These are phyloP conservation scores for Incumbomyces lentus DNA, from an alignment of 2,329 filamentous ascomycete species.

Conservation along the genomic window DNA sequence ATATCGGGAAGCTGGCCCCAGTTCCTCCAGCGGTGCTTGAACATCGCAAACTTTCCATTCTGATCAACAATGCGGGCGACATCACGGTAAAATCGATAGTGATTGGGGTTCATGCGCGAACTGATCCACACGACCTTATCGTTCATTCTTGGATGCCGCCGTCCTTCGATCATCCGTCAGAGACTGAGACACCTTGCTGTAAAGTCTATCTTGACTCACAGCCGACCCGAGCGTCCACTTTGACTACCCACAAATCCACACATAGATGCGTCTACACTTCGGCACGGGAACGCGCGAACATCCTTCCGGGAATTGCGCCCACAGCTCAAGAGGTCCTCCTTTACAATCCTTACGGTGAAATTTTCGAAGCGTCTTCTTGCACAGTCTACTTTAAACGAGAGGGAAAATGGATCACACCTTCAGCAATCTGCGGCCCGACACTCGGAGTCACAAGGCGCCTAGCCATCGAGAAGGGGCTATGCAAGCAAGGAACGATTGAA, in stretches of 20 bases:
- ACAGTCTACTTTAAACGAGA: constrained; percentile 69
- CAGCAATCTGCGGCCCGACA: constrained; percentile 67
- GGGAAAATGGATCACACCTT: constrained; percentile 70
- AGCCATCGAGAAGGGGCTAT: constrained; percentile 62
- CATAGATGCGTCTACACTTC: constrained; percentile 59
- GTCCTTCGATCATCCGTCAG: not conserved
- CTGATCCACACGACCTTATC: not conserved
- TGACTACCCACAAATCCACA: constrained; percentile 81
- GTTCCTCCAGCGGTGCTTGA: not conserved
- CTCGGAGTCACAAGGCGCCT: constrained; percentile 72
- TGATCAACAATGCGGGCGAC: constrained; percentile 7
- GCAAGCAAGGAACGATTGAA: constrained; percentile 48
- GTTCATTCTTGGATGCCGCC: not conserved
- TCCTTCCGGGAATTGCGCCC: constrained; percentile 30
- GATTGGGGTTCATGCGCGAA: constrained; percentile 1
- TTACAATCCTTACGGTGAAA: constrained; percentile 50
- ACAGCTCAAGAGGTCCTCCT: constrained; percentile 62
- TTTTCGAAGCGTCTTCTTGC: constrained; percentile 80
- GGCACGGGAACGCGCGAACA: constrained; percentile 52
- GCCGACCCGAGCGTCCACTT: constrained; percentile 45
- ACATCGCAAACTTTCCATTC: constrained; percentile 8
- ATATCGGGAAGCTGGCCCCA: not conserved
- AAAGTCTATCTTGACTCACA: constrained; percentile 32
- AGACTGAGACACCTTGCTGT: not conserved
- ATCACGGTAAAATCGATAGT: constrained; percentile 10